Conservation (phyloP, 2,329 filamentous ascomycete species). For the Claviceps humidiphila region DNA sequence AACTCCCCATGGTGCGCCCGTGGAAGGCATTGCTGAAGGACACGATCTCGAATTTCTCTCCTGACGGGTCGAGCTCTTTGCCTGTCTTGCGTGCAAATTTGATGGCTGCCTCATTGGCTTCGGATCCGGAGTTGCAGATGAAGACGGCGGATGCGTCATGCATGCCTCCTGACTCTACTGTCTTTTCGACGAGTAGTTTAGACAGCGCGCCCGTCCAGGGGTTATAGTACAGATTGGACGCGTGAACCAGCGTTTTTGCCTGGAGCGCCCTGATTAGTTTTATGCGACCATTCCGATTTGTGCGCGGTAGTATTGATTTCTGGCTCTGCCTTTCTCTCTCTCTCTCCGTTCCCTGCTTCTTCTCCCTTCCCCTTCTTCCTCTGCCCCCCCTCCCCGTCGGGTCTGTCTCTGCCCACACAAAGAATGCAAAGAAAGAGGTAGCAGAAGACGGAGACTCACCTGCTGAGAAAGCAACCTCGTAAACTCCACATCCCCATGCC, state of each 20-base stretch:
- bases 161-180: slow-evolving; percentile 68
- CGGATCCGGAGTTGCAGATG: slow-evolving; percentile 89
- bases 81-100: slow-evolving; percentile 93
- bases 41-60: slow-evolving; percentile 69
- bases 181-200: slow-evolving; percentile 71
- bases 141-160: slow-evolving; percentile 69
- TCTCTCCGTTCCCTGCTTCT: too few species aligned
- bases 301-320: background rate
- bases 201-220: slow-evolving; percentile 86
- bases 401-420: background rate
- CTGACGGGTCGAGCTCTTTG: slow-evolving; percentile 57
- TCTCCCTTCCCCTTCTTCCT: too few species aligned
- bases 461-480: slow-evolving; percentile 64
- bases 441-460: slow-evolving; percentile 26
- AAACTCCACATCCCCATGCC: slow-evolving; percentile 77
- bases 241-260: slow-evolving; percentile 70
- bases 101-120: slow-evolving; percentile 95
- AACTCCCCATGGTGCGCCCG: slow-evolving; percentile 84
- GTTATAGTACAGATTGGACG: slow-evolving; percentile 95
- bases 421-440: background rate
- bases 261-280: background rate
- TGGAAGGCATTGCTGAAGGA: slow-evolving; percentile 92
- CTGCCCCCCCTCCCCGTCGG: too few species aligned
- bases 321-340: background rate
- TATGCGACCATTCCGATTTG: too few species aligned